These are phyloP conservation scores for Boletus rufocinnamomeus DNA, from an alignment of 768 basidiomycete species.

Conservation along the genomic window DNA sequence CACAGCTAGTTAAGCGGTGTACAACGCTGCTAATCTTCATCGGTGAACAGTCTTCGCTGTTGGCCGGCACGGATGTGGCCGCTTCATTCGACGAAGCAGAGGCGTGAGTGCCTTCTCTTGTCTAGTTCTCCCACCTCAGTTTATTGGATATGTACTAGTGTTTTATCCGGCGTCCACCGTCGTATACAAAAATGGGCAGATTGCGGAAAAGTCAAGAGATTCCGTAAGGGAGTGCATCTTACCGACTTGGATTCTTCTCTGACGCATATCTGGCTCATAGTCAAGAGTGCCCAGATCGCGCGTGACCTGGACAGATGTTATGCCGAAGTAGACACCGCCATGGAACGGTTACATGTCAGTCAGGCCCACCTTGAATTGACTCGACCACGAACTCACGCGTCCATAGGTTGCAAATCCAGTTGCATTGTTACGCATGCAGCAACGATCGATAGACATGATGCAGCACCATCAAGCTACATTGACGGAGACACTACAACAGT, in stretches of 20 bases:
- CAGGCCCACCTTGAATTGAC: not conserved
- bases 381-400: not conserved
- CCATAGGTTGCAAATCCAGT: slow-evolving; percentile 27
- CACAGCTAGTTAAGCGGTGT: slow-evolving; percentile 46
- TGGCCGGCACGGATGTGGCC: slow-evolving; percentile 44
- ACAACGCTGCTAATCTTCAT: slow-evolving; percentile 40
- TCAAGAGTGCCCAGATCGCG: slow-evolving; percentile 47
- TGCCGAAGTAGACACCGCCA: slow-evolving; percentile 43
- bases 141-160: slow-evolving; percentile 31
- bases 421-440: slow-evolving; percentile 32
- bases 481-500: slow-evolving; percentile 41
- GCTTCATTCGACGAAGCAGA: slow-evolving; percentile 45
- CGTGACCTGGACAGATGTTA: slow-evolving; percentile 47
- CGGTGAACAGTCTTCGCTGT: slow-evolving; percentile 39
- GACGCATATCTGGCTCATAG: slow-evolving; percentile 29
- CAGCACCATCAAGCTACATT: slow-evolving; percentile 35
- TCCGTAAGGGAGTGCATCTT: slow-evolving; percentile 35
- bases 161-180: slow-evolving; percentile 41
- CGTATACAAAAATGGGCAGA: slow-evolving; percentile 42
- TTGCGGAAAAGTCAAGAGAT: slow-evolving; percentile 40
- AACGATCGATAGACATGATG: slow-evolving; percentile 30
- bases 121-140: not conserved
- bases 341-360: slow-evolving; percentile 47
- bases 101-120: slow-evolving; percentile 36
- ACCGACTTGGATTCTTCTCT: slow-evolving; percentile 2